Base-by-base conservation (phyloP, 1,284 basidiomycete species). In the Leccinum pachyderme region DNA sequence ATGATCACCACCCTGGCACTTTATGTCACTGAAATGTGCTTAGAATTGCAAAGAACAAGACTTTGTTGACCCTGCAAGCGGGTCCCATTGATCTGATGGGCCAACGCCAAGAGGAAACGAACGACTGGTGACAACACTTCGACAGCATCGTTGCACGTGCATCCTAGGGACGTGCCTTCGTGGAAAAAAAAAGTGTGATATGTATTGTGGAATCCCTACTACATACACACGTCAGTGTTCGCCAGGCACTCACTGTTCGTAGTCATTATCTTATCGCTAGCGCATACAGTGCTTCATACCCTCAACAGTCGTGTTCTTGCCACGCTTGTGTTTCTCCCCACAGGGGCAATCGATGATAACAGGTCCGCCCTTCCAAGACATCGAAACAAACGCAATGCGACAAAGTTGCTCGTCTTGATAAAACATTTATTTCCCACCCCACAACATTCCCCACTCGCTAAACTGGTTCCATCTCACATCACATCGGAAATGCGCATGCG, bases 351-450 rank as follows among this genome's bases (percentile, higher is more conserved):
- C 6, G 28, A 35, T 47, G 8, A 18, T 18, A 18, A 18, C 18
- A 18, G 18, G 53, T 56, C n/a, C 32, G 5, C 25, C 32, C 25
- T 9, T 25, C 35, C 45, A 33, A 18, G 24, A 31, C 48, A 28
- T 37, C 50, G 31, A 6, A 11, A 41, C 18, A 22, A 41, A 41
- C 22, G 11, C 12, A 9, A 18, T 12, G 37, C 18, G 18, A 18
- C 18, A 18, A 18, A 18, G 5, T 9, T 41, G 22, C 39, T 41
- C 22, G 18, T 41, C 39, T 5, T 31, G 31, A 12, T 5, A 32
- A 32, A 11, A 11, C 11, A 4, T 41, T 22, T 41, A 1, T 41
- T 63, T 64, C 65, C 53, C 63, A 64, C 63, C 59, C 65, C 63
- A 32, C 55, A 56, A 47, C 25, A 18, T 39, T 47, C 33, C 43